Evolutionary conservation across 2,329 filamentous ascomycete species (phyloP).

Genomic region (Microcyclosporella mali): DNA sequence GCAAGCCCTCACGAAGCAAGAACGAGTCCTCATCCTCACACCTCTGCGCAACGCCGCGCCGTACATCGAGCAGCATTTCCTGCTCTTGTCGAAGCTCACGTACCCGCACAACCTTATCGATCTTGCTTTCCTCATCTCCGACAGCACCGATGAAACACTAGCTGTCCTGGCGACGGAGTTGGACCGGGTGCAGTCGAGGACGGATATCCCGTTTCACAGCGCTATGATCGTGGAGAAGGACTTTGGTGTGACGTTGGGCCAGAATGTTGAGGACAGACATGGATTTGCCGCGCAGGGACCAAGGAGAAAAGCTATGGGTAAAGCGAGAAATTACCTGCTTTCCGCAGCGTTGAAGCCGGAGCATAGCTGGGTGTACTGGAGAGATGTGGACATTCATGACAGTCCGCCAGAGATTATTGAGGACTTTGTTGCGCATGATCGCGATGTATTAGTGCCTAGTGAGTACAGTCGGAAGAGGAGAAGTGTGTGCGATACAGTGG

Average conservation of each 20-base stretch:
- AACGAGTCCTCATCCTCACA: slow-evolving; percentile 85
- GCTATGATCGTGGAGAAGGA: slow-evolving; percentile 85
- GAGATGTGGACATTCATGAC: slow-evolving; percentile 93
- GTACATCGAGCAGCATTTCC: slow-evolving; percentile 84
- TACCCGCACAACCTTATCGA: slow-evolving; percentile 96
- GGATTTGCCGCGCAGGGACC: slow-evolving; percentile 82
- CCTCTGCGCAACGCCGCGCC: slow-evolving; percentile 82
- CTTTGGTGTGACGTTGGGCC: slow-evolving; percentile 69
- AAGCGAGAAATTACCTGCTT: slow-evolving; percentile 86
- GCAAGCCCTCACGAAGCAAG: slow-evolving; percentile 71
- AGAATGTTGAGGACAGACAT: slow-evolving; percentile 77
- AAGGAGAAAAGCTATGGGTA: slow-evolving; percentile 81
- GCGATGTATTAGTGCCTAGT: slow-evolving; percentile 92
- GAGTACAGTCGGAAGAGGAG: slow-evolving; percentile 40
- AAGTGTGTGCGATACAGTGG: not conserved
- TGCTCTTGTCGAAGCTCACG: slow-evolving; percentile 79
- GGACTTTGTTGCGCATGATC: slow-evolving; percentile 90
- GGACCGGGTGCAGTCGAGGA: slow-evolving; percentile 73
- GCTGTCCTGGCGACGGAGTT: slow-evolving; percentile 80
- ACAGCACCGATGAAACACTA: slow-evolving; percentile 84
- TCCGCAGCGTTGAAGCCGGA: slow-evolving; percentile 79
- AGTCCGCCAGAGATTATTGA: slow-evolving; percentile 82
- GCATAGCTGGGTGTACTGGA: slow-evolving; percentile 98
- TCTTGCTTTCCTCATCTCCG: slow-evolving; percentile 86
- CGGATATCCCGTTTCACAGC: slow-evolving; percentile 77